A percentile compares a stretch with the other conserved stretches of the same genome.
Evolutionary conservation across 768 basidiomycete genomes (phyloP).

Genomic region (Hortiboletus flavorubellus): DNA sequence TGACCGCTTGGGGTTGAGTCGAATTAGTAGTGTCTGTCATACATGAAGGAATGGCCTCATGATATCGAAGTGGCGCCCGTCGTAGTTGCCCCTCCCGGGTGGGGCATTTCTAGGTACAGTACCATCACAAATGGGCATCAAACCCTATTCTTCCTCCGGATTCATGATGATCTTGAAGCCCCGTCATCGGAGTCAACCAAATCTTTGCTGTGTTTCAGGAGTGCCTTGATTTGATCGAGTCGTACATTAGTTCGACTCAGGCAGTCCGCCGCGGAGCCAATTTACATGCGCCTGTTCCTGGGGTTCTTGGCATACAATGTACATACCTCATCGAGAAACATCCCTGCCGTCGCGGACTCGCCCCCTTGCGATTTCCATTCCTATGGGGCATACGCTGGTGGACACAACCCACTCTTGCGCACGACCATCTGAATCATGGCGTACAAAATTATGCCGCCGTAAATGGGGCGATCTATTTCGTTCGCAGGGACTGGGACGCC

Average conservation of each 20-base stretch:
- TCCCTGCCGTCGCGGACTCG: not conserved
- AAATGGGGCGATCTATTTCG: not conserved
- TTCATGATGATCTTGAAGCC: not conserved
- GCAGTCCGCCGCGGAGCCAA: not conserved
- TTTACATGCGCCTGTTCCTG: not conserved
- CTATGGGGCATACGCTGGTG: not conserved
- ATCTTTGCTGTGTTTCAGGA: not conserved
- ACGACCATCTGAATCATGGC: conserved; percentile 2
- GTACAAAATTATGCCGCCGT: not conserved
- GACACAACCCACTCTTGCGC: not conserved
- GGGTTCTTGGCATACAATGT: not conserved
- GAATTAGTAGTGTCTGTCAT: not conserved
- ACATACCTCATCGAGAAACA: not conserved
- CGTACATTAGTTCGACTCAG: no score
- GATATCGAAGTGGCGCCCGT: no score
- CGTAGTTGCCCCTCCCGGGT: no score
- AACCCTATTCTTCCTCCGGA: not conserved
- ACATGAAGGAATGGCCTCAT: not conserved
- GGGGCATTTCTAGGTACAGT: not conserved
- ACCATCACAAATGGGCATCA: not conserved
- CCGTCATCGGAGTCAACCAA: not conserved
- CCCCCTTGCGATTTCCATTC: not conserved
- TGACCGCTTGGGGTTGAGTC: not conserved
- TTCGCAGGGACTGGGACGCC: not conserved
- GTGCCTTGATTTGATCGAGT: not conserved